Evolutionary conservation across 257 asterid genomes (phyloP).

Genomic region (Pogostemon cablin): DNA sequence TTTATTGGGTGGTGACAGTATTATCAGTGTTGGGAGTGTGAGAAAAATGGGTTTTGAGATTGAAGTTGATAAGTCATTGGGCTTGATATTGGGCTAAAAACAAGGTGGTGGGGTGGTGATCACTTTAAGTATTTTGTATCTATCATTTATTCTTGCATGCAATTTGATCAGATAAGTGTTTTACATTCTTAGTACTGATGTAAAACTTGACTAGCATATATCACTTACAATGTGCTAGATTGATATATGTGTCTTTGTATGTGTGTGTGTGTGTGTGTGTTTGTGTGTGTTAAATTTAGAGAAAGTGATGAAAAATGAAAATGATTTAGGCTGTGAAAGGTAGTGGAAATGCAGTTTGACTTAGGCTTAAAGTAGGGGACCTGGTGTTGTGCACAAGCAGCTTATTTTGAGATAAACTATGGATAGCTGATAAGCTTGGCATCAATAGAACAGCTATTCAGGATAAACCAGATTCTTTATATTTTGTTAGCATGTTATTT

Average conservation of each 20-base stretch:
- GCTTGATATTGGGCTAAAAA: constrained; percentile 89
- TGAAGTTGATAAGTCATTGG: constrained; percentile 95
- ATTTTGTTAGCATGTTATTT: constrained; percentile 80
- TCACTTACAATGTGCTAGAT: too few species aligned
- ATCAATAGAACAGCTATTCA: constrained; percentile 90
- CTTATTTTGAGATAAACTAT: constrained; percentile 93
- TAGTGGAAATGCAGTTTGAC: constrained; percentile 96
- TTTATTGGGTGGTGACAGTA: constrained; percentile 45
- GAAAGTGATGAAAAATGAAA: too few species aligned
- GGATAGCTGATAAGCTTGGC: constrained; percentile 99
- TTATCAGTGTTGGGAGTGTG: constrained; percentile 23
- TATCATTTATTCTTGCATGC: neutral
- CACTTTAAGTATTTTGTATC: constrained; percentile 52
- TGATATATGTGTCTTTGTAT: too few species aligned
- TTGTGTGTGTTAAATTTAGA: too few species aligned
- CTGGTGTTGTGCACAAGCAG: constrained; percentile 94
- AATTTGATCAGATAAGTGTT: neutral
- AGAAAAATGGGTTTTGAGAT: constrained; percentile 52
- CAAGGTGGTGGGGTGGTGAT: constrained; percentile 89
- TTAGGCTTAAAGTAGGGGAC: constrained; percentile 91
- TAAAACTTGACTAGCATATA: too few species aligned
- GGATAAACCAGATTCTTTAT: constrained; percentile 90
- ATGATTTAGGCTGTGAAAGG: constrained; percentile 63
- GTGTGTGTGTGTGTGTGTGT: too few species aligned
- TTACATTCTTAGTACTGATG: too few species aligned